Base-by-base conservation (phyloP, 78 protist genomes). In the Anaeramoeba ignava region DNA sequence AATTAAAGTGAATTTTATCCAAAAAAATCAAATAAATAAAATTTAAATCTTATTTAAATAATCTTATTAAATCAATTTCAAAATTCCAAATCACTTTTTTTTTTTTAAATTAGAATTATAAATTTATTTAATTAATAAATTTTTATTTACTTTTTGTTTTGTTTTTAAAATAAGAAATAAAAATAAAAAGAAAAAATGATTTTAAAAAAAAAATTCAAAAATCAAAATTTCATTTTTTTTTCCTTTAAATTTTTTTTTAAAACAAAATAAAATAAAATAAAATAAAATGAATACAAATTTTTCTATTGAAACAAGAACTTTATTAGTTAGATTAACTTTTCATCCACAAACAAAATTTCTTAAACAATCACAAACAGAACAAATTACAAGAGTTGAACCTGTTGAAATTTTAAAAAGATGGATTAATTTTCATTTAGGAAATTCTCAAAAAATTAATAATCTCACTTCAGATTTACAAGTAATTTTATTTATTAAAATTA, bases 341-440 rank as follows among this genome's bases (percentile, higher is more conserved):
- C n/a, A n/a, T n/a, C 41, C 78, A 68, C 31, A n/a, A 68, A 68
- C n/a, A 68, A 68, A 33, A 68, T n/a, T 33, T 68, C 31, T 68
- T 68, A 33, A 33, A 68, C n/a, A 33, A n/a, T 33, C 31, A 68
- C n/a, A 31, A 33, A 68, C 31, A 68, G 78, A n/a, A 68, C 31
- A 68, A 68, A 68, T 68, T 33, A 33, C 78, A 68, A n/a, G 31
- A 33, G 78, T 68, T 68, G 78, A 68, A 68, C n/a, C 41, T 33
- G 78, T 68, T 33, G 78, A n/a, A 68, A 68, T 33, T n/a, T 68
- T 68, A 33, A 68, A 68, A 68, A 68, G 41, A 68, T n/a, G n/a
- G n/a, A 68, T n/a, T 33, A 33, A 33, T 68, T 33, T 33, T n/a
- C 78, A 68, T 33, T 68, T 68, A 33, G 31, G 31, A 31, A 33